Evolutionary conservation across 257 asterid genomes (phyloP).

Genomic region (Nicotiana tomentosiformis): DNA sequence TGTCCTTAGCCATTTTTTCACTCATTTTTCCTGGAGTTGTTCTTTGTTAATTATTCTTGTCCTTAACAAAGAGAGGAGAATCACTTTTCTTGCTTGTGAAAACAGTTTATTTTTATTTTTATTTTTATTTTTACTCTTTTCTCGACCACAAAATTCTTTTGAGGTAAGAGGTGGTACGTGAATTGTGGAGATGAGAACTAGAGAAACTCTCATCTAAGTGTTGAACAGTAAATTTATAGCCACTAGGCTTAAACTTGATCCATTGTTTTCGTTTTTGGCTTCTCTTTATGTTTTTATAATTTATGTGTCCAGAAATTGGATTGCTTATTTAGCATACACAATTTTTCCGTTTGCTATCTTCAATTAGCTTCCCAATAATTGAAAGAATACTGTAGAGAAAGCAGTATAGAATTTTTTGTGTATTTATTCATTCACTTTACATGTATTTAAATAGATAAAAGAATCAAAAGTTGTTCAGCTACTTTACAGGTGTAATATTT

Average conservation of each 20-base stretch:
- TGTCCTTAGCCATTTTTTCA: conserved; percentile 52
- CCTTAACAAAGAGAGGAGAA: neutral
- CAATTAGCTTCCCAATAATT: too few relatives aligned
- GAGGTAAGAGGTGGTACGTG: neutral
- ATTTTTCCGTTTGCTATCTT: too few relatives aligned
- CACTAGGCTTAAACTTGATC: neutral
- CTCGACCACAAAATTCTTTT: neutral
- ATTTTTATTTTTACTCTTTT: neutral
- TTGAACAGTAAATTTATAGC: neutral
- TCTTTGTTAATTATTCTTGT: neutral
- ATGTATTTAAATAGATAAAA: too few relatives aligned
- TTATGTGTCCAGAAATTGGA: neutral
- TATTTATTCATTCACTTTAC: too few relatives aligned
- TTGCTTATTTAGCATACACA: too few relatives aligned
- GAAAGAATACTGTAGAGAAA: too few relatives aligned
- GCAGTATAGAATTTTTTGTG: too few relatives aligned
- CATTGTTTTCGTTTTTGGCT: neutral
- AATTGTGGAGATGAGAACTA: neutral
- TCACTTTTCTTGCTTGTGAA: neutral
- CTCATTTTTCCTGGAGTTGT: neutral
- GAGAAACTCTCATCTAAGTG: neutral
- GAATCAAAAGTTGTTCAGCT: too few relatives aligned
- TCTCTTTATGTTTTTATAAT: neutral
- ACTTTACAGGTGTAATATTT: too few relatives aligned
- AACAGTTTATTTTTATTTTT: neutral